Percentiles rank a stretch among this genome's conserved stretches.
Evolutionary conservation across 768 basidiomycete species (phyloP).

Genomic region (Obba rivulosa): DNA sequence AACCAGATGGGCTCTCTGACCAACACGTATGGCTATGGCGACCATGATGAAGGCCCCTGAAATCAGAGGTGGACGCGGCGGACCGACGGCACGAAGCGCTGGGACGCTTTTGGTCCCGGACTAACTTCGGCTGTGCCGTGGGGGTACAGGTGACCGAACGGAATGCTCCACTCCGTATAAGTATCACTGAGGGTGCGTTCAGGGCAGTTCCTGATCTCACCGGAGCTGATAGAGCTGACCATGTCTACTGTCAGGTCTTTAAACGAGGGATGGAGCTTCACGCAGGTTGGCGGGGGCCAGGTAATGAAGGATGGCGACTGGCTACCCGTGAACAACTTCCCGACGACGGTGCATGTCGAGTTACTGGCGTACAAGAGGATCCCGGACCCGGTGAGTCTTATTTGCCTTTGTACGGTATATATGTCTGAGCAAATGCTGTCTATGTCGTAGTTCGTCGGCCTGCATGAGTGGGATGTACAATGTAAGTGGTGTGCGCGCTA

Average conservation of each 20-base stretch:
- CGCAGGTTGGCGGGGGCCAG: constrained; percentile 57
- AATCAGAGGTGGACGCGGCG: too few relatives aligned
- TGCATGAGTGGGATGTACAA: constrained; percentile 89
- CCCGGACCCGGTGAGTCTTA: constrained; percentile 67
- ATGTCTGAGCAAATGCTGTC: constrained; percentile 4
- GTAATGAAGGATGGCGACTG: constrained; percentile 55
- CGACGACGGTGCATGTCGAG: constrained; percentile 87
- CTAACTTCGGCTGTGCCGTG: too few relatives aligned
- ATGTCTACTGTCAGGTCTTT: constrained; percentile 22
- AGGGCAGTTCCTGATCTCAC: too few relatives aligned
- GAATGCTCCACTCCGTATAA: too few relatives aligned
- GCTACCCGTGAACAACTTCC: constrained; percentile 58
- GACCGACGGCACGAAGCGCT: too few relatives aligned
- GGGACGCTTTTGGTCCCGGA: too few relatives aligned
- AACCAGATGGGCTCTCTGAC: too few relatives aligned
- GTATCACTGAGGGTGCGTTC: too few relatives aligned
- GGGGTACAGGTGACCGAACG: too few relatives aligned
- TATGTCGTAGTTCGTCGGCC: constrained; percentile 54
- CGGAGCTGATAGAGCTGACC: neutral
- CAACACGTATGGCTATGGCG: too few relatives aligned
- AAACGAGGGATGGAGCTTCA: constrained; percentile 56
- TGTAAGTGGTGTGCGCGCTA: constrained; percentile 43
- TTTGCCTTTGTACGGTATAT: neutral
- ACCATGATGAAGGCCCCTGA: too few relatives aligned
- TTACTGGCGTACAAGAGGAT: constrained; percentile 68